Conservation (phyloP, 1,284 basidiomycete genomes). For the Exobasidium rhododendri region DNA sequence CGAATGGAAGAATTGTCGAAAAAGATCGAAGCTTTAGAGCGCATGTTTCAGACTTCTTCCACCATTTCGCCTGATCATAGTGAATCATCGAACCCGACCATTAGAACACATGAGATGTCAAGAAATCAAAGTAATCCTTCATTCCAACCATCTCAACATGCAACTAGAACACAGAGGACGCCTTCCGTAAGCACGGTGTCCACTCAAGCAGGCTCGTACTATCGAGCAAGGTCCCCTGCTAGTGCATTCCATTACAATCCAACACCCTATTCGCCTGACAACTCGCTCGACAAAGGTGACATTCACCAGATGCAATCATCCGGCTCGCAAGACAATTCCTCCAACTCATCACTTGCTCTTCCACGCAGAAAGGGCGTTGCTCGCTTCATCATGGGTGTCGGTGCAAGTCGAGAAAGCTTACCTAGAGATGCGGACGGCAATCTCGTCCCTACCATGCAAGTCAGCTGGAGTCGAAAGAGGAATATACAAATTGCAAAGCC, state of each 20-base stretch:
- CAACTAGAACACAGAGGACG: background rate
- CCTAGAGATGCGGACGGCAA: background rate
- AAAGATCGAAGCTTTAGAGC: conserved; percentile 14
- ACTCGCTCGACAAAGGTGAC: background rate
- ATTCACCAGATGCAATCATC: too few species aligned
- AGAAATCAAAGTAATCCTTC: background rate
- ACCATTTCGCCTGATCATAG: background rate
- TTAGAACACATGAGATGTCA: background rate
- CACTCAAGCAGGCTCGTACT: background rate
- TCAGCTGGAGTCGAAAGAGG: background rate
- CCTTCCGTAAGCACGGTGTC: conserved; percentile 5
- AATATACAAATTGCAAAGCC: conserved; percentile 6
- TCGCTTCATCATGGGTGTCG: conserved; percentile 6
- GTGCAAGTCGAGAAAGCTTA: background rate
- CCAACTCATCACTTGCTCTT: background rate
- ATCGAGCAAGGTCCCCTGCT: conserved; percentile 3
- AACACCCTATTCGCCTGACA: conserved; percentile 4
- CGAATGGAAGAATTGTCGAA: conserved; percentile 10
- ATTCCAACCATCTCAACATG: background rate
- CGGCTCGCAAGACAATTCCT: background rate
- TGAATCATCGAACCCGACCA: background rate
- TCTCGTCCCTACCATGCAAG: conserved; percentile 2
- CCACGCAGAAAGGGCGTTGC: conserved; percentile 8
- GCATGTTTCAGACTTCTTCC: conserved; percentile 2
- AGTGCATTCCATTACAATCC: conserved; percentile 15